Evolutionary conservation across 2,329 filamentous ascomycete species (phyloP).

Genomic region (Venturia pyrina): DNA sequence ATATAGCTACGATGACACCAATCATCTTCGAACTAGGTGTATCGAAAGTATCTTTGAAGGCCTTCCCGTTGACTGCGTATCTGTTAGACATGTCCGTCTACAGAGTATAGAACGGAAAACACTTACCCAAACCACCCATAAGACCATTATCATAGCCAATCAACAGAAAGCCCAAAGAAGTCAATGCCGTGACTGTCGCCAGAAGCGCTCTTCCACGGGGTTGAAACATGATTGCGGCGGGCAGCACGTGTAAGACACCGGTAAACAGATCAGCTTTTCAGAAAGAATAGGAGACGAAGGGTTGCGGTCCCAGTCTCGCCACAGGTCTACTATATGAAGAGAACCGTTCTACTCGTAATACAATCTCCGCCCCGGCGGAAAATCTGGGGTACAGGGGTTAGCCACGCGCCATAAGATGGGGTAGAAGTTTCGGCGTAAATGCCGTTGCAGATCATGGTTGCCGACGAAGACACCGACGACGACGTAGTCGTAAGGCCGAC

Average conservation of each 20-base stretch:
- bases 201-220: background rate
- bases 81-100: background rate
- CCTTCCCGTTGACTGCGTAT: background rate
- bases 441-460: background rate
- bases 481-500: background rate
- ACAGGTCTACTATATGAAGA: background rate
- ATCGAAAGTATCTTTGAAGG: background rate
- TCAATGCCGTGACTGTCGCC: background rate
- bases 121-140: background rate
- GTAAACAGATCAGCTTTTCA: background rate
- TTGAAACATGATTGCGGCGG: background rate
- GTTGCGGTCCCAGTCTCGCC: background rate
- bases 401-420: background rate
- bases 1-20: slow-evolving; percentile 39
- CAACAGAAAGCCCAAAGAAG: background rate
- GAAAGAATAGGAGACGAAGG: background rate
- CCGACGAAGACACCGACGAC: background rate
- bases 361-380: background rate
- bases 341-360: background rate
- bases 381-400: background rate
- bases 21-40: slow-evolving; percentile 21
- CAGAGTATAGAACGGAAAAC: background rate
- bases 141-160: background rate
- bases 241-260: background rate
- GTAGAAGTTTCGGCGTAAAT: background rate